These are phyloP conservation scores for Closterium sp. DNA, from an alignment of 139 green algal genomes.

Conservation along the genomic window DNA sequence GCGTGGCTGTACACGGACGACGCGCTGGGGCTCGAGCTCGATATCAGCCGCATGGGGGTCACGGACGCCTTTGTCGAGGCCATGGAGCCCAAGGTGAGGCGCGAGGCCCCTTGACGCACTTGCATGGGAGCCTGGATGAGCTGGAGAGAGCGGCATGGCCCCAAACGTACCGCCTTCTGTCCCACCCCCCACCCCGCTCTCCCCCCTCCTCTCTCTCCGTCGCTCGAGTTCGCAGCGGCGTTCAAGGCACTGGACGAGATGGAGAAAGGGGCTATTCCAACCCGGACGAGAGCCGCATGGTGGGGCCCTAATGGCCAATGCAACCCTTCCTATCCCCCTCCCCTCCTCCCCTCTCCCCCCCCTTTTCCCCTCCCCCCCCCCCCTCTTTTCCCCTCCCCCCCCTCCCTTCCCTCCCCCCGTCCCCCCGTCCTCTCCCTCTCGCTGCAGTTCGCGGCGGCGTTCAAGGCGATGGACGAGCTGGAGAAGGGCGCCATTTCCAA, in stretches of 20 bases:
- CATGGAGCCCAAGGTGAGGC: slow-evolving; percentile 34
- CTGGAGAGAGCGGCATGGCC: background rate
- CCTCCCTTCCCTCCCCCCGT: too few species aligned
- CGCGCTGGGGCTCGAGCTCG: slow-evolving; percentile 22
- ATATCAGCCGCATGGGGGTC: slow-evolving; percentile 36
- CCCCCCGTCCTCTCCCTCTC: background rate
- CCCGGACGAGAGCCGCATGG: slow-evolving; percentile 39
- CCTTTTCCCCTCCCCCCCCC: too few species aligned
- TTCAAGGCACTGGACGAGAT: slow-evolving; percentile 35
- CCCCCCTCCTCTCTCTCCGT: background rate
- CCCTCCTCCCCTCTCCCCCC: too few species aligned
- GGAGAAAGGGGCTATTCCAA: slow-evolving; percentile 38
- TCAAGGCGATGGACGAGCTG: slow-evolving; percentile 38
- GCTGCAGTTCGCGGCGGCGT: slow-evolving; percentile 32
- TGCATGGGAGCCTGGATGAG: background rate
- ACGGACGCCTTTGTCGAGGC: slow-evolving; percentile 20
- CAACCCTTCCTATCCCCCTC: too few species aligned
- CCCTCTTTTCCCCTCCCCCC: too few species aligned
- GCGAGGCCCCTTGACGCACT: background rate
- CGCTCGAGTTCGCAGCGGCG: slow-evolving; percentile 25
- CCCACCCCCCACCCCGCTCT: background rate
- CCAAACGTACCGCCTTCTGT: background rate
- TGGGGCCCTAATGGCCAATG: slow-evolving; percentile 4
- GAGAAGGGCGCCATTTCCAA: slow-evolving; percentile 42
- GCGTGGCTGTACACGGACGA: slow-evolving; percentile 35